Evolutionary conservation across 2,329 filamentous ascomycete species (phyloP).

Genomic region (Aspergillus piperis): DNA sequence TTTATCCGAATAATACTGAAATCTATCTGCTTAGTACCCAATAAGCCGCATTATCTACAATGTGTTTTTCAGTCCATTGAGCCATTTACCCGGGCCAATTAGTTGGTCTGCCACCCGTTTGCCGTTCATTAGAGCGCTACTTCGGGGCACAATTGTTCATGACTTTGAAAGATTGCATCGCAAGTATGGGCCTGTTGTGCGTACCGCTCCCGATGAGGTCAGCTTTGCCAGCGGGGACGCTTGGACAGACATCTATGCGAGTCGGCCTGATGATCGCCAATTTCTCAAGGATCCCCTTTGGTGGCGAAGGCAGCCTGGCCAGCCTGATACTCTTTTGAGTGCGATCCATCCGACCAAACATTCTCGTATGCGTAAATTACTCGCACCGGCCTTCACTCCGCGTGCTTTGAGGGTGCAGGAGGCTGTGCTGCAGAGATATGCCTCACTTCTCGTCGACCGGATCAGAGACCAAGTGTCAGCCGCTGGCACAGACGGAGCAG

Average conservation of each 20-base stretch:
- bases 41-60: too few species aligned
- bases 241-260: neutral
- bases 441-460: slow-evolving; percentile 1
- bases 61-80: too few species aligned
- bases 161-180: too few species aligned
- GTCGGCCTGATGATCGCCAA: neutral
- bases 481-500: neutral
- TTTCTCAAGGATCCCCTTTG: slow-evolving; percentile 11
- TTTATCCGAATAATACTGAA: too few species aligned
- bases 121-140: too few species aligned
- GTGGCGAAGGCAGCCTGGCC: slow-evolving; percentile 8
- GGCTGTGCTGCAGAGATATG: slow-evolving; percentile 6
- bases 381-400: slow-evolving; percentile 2
- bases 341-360: slow-evolving; percentile 8
- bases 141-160: too few species aligned
- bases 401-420: slow-evolving; percentile 1
- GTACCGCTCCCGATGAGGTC: too few species aligned
- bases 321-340: slow-evolving; percentile 10
- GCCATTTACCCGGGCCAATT: too few species aligned
- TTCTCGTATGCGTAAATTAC: slow-evolving; percentile 1
- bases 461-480: neutral
- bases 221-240: too few species aligned
- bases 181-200: too few species aligned
- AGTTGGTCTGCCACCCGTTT: too few species aligned
- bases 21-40: too few species aligned